Evolutionary conservation across 1,284 basidiomycete species (phyloP), one percentile per base, ranked within the genome.

Genomic region (Marasmius sp.): DNA sequence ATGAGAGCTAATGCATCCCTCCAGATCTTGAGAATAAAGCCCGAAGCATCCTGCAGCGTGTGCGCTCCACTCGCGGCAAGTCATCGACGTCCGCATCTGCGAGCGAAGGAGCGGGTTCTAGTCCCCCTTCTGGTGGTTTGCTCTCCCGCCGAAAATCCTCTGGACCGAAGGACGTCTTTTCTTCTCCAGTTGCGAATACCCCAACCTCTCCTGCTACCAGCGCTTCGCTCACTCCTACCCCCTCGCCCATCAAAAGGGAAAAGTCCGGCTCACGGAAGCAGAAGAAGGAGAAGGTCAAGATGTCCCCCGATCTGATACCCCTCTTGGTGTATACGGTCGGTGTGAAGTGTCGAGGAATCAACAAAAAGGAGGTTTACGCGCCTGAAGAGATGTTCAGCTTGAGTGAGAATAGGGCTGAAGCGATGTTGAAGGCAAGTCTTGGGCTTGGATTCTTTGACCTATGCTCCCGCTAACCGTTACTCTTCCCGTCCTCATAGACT

Each of bases 311-410:
- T 2, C 84, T 99, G 1, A 84, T 88, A 0, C 82, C 85, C 1
- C 82, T 98, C 12, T 84, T 98, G 8, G 89, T 99, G 33, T 99
- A 99, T 75, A 98, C 97, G 1, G 87, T 97, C 45, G 97, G 97
- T 11, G 95, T 99, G 67, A 97, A 97, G 74, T 97, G 91, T 69
- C 89, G 90, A 38, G 96, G 97, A 0, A 85, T 99, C 72, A 95
- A 95, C 77, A 93, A 94, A 76, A 91, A 95, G 66, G 91, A 95
- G 66, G 78, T 83, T 34, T 99, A 99, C 72, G 89, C 88, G 1
- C 84, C 89, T 0, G 89, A 94, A 69, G 93, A 98, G 70, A 85
- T 98, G 73, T 96, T 99, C 73, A 97, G 94, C 6, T 81, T 99
- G 3, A 96, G 94, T 0, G 97, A 99, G 77, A 87, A 81, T 63